Evolutionary conservation across 495 filamentous ascomycete genomes (phyloP), one percentile per base, ranked within the genome.

Genomic region (Oleoguttula mirabilis): DNA sequence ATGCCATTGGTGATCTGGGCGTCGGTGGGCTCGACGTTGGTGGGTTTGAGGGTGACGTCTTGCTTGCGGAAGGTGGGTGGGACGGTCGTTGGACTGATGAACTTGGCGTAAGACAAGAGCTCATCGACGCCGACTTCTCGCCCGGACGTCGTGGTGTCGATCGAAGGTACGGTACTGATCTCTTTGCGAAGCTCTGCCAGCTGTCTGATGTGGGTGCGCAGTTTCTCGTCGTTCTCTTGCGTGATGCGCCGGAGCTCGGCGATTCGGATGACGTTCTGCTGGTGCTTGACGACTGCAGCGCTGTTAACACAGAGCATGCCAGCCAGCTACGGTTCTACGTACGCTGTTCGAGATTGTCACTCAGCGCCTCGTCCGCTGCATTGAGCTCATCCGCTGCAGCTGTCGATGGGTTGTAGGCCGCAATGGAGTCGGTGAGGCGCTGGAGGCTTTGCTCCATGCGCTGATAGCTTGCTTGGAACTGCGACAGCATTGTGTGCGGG

Each of bases 381-480:
- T 79, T 62, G 15, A 88, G 70, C 23, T 80, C 73, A 17, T 68
- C 61, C 4, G 81, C 81, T 19, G 75, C 70, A 21, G 62, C 55
- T 4, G 72, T 60, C 10, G 75, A 79, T 21, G 83, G 83, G 48
- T 83, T 82, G 70, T 84, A 86, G 43, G 82, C 76, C 7, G 79
- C 64, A 31, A 88, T 80, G 1, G 82, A 84, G 55, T 82, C 78
- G 52, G 84, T 73, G 10, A 88, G 68, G 7, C 60, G 69, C 10
- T 67, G 66, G 20, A 88, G 65, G 4, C 78, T 75, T 41, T 70
- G 69, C 54, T 84, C 81, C 30, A 87, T 64, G 39, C 77, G 73
- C 50, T 42, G 37, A 24, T 34, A 41, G 37, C 28, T 41, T 11
- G 30, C 30, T 23, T 48, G 45, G 17, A 48, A 17, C 14, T 42